A percentile compares a stretch with the other conserved stretches of the same genome.
Evolutionary conservation across 345 rosid species (phyloP).

Genomic region (Citrus cavaleriei): DNA sequence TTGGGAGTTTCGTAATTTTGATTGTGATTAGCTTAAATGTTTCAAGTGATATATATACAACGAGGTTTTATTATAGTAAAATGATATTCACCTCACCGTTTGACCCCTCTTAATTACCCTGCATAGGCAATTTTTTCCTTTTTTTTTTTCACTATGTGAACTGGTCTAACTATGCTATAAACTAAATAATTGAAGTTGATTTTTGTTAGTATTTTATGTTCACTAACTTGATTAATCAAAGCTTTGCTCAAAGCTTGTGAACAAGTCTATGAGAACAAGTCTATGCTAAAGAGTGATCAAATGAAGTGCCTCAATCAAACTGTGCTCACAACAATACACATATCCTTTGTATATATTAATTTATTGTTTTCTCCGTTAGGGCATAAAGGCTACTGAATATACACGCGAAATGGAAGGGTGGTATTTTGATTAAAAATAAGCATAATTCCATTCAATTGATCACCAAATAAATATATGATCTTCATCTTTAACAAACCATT

Average conservation of each 20-base stretch:
- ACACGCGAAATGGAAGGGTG: no score
- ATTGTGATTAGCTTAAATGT: no score
- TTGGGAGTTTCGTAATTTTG: no score
- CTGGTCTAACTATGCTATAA: not conserved
- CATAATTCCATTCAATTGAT: not conserved
- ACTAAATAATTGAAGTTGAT: not conserved
- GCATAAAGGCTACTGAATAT: no score
- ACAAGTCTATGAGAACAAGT: not conserved
- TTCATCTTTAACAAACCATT: slow-evolving; percentile 18
- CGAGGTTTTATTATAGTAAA: no score
- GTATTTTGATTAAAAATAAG: no score
- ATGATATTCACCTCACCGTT: no score
- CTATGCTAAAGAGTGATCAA: not conserved
- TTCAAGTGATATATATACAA: no score
- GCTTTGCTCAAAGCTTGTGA: not conserved
- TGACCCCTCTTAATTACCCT: no score
- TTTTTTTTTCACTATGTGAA: no score
- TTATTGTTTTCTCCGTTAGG: not conserved
- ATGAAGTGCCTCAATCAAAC: not conserved
- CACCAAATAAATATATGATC: not conserved
- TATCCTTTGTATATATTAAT: not conserved
- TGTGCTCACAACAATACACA: not conserved
- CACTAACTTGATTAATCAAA: no score
- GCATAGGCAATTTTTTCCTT: no score
- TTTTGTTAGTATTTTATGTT: not conserved